Conservation (phyloP, 2,329 filamentous ascomycete genomes). For the Atkinsonella hypoxylon region DNA sequence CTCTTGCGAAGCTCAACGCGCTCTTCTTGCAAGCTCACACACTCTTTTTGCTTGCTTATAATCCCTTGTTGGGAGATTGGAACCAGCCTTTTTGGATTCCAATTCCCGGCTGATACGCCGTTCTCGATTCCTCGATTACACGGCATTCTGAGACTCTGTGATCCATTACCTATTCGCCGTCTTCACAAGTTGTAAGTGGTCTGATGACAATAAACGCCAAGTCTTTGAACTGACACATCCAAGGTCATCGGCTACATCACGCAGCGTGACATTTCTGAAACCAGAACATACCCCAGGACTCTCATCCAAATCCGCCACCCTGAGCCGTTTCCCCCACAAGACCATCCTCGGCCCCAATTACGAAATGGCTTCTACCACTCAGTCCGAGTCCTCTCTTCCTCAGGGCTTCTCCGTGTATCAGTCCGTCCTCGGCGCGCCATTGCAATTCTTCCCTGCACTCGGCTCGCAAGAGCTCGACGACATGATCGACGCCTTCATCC, state of each 20-base stretch:
- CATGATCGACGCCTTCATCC: constrained; percentile 45
- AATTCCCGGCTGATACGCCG: no score
- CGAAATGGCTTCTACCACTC: constrained; percentile 16
- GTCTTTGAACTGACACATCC: background rate
- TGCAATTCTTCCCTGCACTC: constrained; percentile 57
- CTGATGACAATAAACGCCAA: background rate
- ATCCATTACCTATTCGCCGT: background rate
- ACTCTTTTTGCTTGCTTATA: background rate
- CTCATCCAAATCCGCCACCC: constrained; percentile 2
- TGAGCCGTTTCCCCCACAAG: background rate
- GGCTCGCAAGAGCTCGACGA: constrained; percentile 48
- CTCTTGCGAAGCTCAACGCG: background rate
- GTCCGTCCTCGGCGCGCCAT: constrained; percentile 39
- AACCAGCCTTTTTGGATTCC: background rate
- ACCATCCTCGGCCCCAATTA: background rate
- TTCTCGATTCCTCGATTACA: no score
- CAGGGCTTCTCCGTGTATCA: constrained; percentile 50
- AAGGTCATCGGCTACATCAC: background rate
- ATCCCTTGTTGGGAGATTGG: background rate
- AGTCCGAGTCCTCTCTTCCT: constrained; percentile 15
- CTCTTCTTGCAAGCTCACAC: background rate
- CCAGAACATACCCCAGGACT: background rate
- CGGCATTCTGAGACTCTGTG: background rate
- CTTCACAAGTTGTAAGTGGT: background rate
- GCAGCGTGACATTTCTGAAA: background rate